Base-by-base conservation (phyloP, 2,329 filamentous ascomycete species). In the Exophiala aquamarina region DNA sequence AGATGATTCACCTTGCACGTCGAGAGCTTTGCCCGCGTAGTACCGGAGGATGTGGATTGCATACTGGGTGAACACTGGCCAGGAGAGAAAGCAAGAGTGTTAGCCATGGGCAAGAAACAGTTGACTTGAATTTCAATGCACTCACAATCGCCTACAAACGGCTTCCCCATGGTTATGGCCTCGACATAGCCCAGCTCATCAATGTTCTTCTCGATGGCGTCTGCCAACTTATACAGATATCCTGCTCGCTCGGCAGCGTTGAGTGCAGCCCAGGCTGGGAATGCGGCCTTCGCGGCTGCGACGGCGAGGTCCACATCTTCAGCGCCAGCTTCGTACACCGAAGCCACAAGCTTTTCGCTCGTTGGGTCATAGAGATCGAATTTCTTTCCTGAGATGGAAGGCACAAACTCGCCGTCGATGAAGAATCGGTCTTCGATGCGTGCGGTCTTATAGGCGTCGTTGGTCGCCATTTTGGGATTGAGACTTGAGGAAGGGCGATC, bases 41-140 rank as follows among this genome's bases (percentile, higher is more conserved):
- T 91, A 96, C 70, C 90, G 83, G 63, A 96, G 70, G 72, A 80
- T 85, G 63, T 77, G 83, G 56, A 81, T 75, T 49, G 84, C 84
- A n/a, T n/a, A n/a, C n/a, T n/a, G n/a, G n/a, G n/a, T n/a, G n/a
- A n/a, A n/a, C n/a, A n/a, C n/a, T n/a, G n/a, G n/a, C n/a, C n/a
- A n/a, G n/a, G n/a, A 65, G 82, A 35, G 19, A 20, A 23, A 15
- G 14, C 3, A 7, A 10, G 38, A 40, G 17, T 45, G 44, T 21
- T 11, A 38, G 21, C 20, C 17, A 33, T 10, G 23, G 23, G 11
- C 23, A 26, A 26, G 23, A 26, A 11, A 11, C 10, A 2, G 32
- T 9, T 38, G 32, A 29, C 3, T 14, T 10, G 19, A 17, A 20
- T 21, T 11, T 13, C 20, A 32, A 18, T 14, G 31, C 41, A 20